Conservation (phyloP, 2,329 filamentous ascomycete species). For the Paraphaeosphaeria sporulosa region DNA sequence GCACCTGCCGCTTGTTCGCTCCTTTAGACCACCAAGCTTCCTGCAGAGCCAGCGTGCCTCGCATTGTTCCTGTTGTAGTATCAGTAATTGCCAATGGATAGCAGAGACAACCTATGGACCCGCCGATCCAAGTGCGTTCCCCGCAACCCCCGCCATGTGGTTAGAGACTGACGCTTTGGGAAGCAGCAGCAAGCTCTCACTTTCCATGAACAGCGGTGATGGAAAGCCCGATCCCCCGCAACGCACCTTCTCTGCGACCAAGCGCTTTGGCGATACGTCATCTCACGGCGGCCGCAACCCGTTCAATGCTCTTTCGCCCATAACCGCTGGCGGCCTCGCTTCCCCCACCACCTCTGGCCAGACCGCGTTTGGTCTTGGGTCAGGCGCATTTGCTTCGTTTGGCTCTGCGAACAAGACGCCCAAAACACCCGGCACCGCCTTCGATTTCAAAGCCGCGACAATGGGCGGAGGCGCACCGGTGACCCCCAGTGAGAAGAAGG, state of each 20-base stretch:
- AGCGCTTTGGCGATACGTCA: slow-evolving; percentile 76
- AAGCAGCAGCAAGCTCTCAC: slow-evolving; percentile 88
- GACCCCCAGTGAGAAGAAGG: slow-evolving; percentile 69
- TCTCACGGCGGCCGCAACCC: slow-evolving; percentile 81
- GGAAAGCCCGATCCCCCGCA: slow-evolving; percentile 61
- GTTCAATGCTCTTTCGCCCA: slow-evolving; percentile 77
- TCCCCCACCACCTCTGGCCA: slow-evolving; percentile 81
- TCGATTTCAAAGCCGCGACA: slow-evolving; percentile 74
- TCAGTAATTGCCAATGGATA: slow-evolving; percentile 48
- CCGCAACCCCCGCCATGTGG: slow-evolving; percentile 25
- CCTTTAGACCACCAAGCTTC: slow-evolving; percentile 44
- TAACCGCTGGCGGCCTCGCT: slow-evolving; percentile 69
- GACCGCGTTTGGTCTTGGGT: slow-evolving; percentile 91
- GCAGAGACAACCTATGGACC: slow-evolving; percentile 69
- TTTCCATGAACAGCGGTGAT: slow-evolving; percentile 74
- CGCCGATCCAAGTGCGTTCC: slow-evolving; percentile 79
- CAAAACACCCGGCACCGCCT: slow-evolving; percentile 81
- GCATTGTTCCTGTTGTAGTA: slow-evolving; percentile 16
- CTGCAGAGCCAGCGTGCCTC: slow-evolving; percentile 25
- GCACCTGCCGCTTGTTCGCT: slow-evolving; percentile 45
- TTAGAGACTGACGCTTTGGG: slow-evolving; percentile 38
- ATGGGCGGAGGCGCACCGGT: slow-evolving; percentile 57
- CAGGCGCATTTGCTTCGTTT: slow-evolving; percentile 96
- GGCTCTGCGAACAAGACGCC: slow-evolving; percentile 83
- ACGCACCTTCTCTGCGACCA: slow-evolving; percentile 71